Evolutionary conservation across 768 basidiomycete genomes (phyloP).

Genomic region (Trametopsis cervina): DNA sequence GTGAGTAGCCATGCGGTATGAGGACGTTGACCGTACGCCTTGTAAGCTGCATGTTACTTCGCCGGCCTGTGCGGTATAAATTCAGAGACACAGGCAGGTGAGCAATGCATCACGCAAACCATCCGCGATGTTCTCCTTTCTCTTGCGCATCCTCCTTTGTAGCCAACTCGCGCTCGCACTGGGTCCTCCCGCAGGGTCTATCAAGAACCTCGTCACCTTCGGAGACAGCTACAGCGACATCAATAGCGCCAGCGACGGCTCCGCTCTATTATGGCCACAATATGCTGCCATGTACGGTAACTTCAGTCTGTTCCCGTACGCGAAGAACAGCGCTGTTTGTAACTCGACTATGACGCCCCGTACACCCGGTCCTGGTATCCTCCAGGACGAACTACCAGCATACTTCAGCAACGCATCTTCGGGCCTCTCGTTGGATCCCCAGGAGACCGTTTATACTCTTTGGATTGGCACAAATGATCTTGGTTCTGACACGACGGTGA

Average conservation of each 20-base stretch:
- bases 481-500: constrained; percentile 43
- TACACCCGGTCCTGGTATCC: constrained; percentile 47
- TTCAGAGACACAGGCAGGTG: too few species aligned
- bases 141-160: too few species aligned
- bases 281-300: constrained; percentile 48
- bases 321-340: constrained; percentile 53
- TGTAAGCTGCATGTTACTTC: too few species aligned
- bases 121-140: too few species aligned
- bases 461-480: constrained; percentile 56
- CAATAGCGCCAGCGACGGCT: constrained; percentile 28
- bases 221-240: constrained; percentile 63
- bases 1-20: too few species aligned
- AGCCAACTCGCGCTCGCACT: too few species aligned
- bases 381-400: constrained; percentile 45
- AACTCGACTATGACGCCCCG: constrained; percentile 49
- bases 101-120: too few species aligned
- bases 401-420: constrained; percentile 37
- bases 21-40: too few species aligned
- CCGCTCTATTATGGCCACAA: constrained; percentile 50
- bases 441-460: constrained; percentile 48
- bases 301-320: constrained; percentile 44
- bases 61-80: too few species aligned
- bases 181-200: constrained; percentile 32
- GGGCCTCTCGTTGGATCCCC: constrained; percentile 20
- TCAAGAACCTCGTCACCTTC: constrained; percentile 61